Evolutionary conservation across 148 eudicot genomes (phyloP), one percentile per base, ranked within the genome.

Genomic region (Simmondsia chinensis): DNA sequence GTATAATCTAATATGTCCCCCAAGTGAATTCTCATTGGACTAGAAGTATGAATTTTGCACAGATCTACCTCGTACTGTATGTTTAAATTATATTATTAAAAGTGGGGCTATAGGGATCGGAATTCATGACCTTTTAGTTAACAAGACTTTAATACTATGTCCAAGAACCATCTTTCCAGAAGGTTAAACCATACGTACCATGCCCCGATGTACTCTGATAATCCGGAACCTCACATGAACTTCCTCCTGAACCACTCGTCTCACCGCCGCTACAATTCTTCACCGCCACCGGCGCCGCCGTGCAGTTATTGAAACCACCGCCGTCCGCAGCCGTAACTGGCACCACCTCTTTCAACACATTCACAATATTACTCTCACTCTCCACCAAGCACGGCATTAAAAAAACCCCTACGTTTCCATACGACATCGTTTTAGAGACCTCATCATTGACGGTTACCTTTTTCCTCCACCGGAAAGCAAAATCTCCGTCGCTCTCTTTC

Each of bases 221-320:
- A 48, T 78, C 77, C 8, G 75, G 72, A 56, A 47, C 52, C 2
- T 53, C 76, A 15, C 76, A 44, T 0, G 81, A 71, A 48, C 54
- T 34, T 12, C 65, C 74, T 50, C 70, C 60, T 4, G 66, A 63
- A 39, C 36, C 41, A 24, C 21, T 44, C 26, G 12, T 32, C 14
- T 26, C 35, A 1, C 6, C 37, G 11, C 36, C 35, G 6, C 47
- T 37, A 26, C 59, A 47, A 15, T 48, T 38, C 5, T 61, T n/a
- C n/a, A n/a, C n/a, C n/a, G 36, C 43, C 61, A 59, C 33, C 48
- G 33, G 26, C 21, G 51, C 6, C 52, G 64, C 57, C 52, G n/a
- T n/a, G n/a, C n/a, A n/a, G n/a, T n/a, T n/a, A n/a, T n/a, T 8
- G 7, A 55, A 55, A 46, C 52, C 59, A 31, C 43, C 52, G 28